A percentile compares a stretch with the other conserved stretches of the same genome.
These are phyloP conservation scores for Fusarium veterinarium DNA, from an alignment of 2,329 filamentous ascomycete genomes.

Conservation along the genomic window DNA sequence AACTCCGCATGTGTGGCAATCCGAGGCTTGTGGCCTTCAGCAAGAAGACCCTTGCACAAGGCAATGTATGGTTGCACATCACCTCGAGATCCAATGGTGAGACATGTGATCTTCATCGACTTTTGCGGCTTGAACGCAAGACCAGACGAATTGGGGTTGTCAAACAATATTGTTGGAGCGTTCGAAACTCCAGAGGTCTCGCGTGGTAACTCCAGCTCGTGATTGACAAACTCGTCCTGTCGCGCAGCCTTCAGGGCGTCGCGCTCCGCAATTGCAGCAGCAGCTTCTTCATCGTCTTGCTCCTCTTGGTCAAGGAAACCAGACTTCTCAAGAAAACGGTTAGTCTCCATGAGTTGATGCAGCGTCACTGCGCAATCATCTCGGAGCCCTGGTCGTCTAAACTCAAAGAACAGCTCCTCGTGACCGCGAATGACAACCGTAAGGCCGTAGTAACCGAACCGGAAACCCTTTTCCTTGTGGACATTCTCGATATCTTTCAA, in stretches of 20 bases:
- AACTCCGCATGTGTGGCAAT: slow-evolving; percentile 97
- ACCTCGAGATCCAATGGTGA: slow-evolving; percentile 95
- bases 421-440: slow-evolving; percentile 94
- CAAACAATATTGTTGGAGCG: slow-evolving; percentile 83
- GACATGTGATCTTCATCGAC: slow-evolving; percentile 85
- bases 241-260: slow-evolving; percentile 83
- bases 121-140: slow-evolving; percentile 89
- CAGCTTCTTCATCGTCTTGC: slow-evolving; percentile 76
- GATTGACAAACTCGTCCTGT: slow-evolving; percentile 61
- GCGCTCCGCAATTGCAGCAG: slow-evolving; percentile 82
- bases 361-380: slow-evolving; percentile 91
- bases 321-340: slow-evolving; percentile 77
- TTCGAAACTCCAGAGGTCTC: slow-evolving; percentile 61
- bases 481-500: slow-evolving; percentile 93
- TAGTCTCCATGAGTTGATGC: slow-evolving; percentile 79
- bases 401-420: slow-evolving; percentile 97
- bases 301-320: slow-evolving; percentile 75
- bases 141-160: slow-evolving; percentile 88
- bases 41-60: slow-evolving; percentile 87
- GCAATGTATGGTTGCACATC: slow-evolving; percentile 99
- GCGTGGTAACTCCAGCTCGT: slow-evolving; percentile 63
- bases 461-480: slow-evolving; percentile 94
- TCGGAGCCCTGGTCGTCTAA: slow-evolving; percentile 78
- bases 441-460: slow-evolving; percentile 89
- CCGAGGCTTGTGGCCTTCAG: slow-evolving; percentile 84